Percentiles rank a stretch among this genome's conserved stretches.
These are phyloP conservation scores for Solanum chacoense DNA, from an alignment of 305 asterid species.

Conservation along the genomic window DNA sequence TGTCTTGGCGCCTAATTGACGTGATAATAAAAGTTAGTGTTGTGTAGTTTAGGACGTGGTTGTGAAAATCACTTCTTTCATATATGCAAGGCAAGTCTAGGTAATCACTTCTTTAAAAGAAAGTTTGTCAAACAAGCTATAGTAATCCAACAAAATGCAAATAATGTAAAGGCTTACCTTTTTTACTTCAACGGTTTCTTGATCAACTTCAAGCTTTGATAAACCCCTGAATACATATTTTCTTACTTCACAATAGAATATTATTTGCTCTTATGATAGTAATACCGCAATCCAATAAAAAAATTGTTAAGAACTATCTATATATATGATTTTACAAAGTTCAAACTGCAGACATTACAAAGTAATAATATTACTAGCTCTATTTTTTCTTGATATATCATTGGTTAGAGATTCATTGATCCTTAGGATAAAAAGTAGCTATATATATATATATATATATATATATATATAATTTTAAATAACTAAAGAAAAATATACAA, in stretches of 20 bases:
- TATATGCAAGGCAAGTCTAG: not conserved
- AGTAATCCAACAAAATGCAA: not conserved
- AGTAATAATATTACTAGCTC: not conserved
- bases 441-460: no score
- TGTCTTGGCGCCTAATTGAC: not conserved
- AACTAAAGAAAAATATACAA: not conserved
- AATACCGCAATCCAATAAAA: not conserved
- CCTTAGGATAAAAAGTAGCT: not conserved
- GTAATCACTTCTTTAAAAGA: not conserved
- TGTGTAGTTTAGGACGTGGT: not conserved
- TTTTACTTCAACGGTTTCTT: not conserved
- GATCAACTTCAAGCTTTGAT: not conserved
- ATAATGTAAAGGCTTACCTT: not conserved
- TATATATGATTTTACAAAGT: not conserved
- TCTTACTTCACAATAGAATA: not conserved
- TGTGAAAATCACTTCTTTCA: not conserved
- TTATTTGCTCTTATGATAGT: not conserved
- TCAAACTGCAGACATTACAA: not conserved
- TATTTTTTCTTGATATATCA: not conserved
- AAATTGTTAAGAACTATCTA: not conserved
- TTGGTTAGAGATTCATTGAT: not conserved
- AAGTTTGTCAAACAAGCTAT: not conserved
- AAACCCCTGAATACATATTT: not conserved
- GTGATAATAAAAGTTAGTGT: not conserved
- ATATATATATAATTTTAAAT: no score